phyloP scores from a whole-genome alignment of 148 eudicot species.

The Cornus kousa region DNA sequence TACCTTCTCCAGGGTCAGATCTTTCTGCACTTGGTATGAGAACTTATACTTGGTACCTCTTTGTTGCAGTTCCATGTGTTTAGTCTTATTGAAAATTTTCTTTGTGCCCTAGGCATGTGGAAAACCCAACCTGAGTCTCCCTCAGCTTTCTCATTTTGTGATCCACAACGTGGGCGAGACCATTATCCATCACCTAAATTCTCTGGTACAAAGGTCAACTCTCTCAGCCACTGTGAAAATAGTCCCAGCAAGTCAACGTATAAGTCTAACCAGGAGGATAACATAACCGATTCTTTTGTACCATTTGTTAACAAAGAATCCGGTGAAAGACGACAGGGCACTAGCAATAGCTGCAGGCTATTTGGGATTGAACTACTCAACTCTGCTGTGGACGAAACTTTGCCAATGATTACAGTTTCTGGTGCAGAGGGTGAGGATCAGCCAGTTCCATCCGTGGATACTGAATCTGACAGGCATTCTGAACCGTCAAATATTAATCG shows the following conservation, averaged over 20 bases:
- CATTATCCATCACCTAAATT: slow-evolving; percentile 47
- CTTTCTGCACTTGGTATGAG: slow-evolving; percentile 57
- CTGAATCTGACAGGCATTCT: slow-evolving; percentile 60
- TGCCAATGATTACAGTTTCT: slow-evolving; percentile 25
- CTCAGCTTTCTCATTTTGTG: slow-evolving; percentile 43
- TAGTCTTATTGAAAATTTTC: neutral
- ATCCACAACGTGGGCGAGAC: slow-evolving; percentile 52
- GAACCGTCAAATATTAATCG: slow-evolving; percentile 53
- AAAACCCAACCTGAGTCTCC: slow-evolving; percentile 56
- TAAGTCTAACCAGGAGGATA: slow-evolving; percentile 52
- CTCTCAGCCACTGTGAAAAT: slow-evolving; percentile 44
- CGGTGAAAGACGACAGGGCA: slow-evolving; percentile 55
- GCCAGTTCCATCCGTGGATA: slow-evolving; percentile 48
- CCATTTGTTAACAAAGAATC: slow-evolving; percentile 43
- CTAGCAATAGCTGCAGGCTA: slow-evolving; percentile 63
- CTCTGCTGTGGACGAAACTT: slow-evolving; percentile 38
- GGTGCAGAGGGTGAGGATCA: slow-evolving; percentile 39
- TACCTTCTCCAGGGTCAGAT: slow-evolving; percentile 53
- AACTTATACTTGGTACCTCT: neutral
- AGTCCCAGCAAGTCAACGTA: slow-evolving; percentile 38
- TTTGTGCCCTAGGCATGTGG: slow-evolving; percentile 52
- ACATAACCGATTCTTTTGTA: slow-evolving; percentile 47
- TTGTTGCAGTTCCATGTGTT: neutral
- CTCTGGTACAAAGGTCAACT: slow-evolving; percentile 36
- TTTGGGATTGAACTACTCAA: slow-evolving; percentile 78